Base-by-base conservation (phyloP, 1,139 yeast genomes). In the Lodderomyces margitis region DNA sequence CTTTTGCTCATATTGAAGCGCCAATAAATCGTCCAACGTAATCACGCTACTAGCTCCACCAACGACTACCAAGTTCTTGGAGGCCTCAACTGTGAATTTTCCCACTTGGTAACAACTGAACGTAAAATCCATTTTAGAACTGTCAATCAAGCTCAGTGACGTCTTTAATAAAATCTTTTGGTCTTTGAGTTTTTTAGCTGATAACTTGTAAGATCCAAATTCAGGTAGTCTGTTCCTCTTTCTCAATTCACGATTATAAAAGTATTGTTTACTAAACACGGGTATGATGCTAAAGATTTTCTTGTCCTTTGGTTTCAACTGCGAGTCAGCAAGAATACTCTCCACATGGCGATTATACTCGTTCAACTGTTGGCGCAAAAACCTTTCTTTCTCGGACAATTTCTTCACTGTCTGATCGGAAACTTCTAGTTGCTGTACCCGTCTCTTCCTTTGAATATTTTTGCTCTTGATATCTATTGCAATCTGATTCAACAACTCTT, bases 401-500 rank as follows among this genome's bases (percentile, higher is more conserved):
- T 83, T 78, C 5, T 68, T 64, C 43, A 85, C 59, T 0, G 95
- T 83, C 34, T 74, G 78, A 30, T 70, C 62, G 2, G 91, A 82
- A 19, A 79, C 68, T 15, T 69, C 71, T 45, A 87, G 64, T 54
- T 88, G 95, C 30, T 76, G 71, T 41, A 73, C 71, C 21, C 95
- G 70, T 28, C 76, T 69, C 12, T 75, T 61, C 46, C 95, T 74
- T 47, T 86, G 85, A 42, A 80, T 77, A 49, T 83, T 82, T 54
- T 89, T 89, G 32, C 87, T 80, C 55, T 83, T 81, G 52, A 92
- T 88, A 51, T 94, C 97, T 41, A 76, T 66, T 0, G 96, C 96
- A 47, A 92, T 84, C 47, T 86, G 88, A 56, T 89, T 89, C 45
- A 92, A 65, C 20, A 92, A 60, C 19, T 77, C 82, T 58, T 92